Evolutionary conservation across 1,284 basidiomycete species (phyloP), one percentile per base, ranked within the genome.

Genomic region (Leucoagaricus sp.): DNA sequence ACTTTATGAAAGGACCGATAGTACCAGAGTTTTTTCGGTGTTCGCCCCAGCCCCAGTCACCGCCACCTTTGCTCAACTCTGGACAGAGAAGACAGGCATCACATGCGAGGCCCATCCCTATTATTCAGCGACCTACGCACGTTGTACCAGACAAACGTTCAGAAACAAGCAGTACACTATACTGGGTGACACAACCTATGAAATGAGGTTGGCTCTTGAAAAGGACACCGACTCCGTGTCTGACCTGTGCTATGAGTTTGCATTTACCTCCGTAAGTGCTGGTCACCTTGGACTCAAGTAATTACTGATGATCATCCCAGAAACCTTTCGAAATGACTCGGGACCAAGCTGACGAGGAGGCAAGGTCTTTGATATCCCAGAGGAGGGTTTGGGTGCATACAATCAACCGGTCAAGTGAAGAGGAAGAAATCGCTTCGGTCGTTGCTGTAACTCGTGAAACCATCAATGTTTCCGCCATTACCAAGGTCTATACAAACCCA

Each of bases 401-500:
- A 44, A 71, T 83, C 17, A 64, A 52, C 21, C 48, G 64, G 34
- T 59, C 52, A 10, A 31, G 36, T 4, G 31, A 42, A 15, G n/a
- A 26, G 13, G 59, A 63, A 40, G 74, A 78, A 48, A 77, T 86
- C 28, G 84, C 87, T 0, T 89, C 78, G 12, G 81, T 91, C 31
- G 85, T 85, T 2, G 86, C 86, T 13, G 79, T 79, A 34, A 87
- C 85, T 2, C 74, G 86, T 1, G 80, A 79, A 55, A 81, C 73
- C 28, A 71, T 74, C 2, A 72, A 63, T 8, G 76, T 83, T 8
- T 80, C 80, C 5, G 80, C 83, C 0, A 85, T 88, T 44, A 85
- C 84, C 40, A 89, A 89, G 65, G 86, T 89, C 1, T 84, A 74
- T 63, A 88, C 86, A 1, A 75, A 79, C 58, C 75, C 79, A 0